A percentile compares a stretch with the other conserved stretches of the same genome.
Conservation (phyloP, 2,329 filamentous ascomycete genomes). For the Aureobasidium lini region DNA sequence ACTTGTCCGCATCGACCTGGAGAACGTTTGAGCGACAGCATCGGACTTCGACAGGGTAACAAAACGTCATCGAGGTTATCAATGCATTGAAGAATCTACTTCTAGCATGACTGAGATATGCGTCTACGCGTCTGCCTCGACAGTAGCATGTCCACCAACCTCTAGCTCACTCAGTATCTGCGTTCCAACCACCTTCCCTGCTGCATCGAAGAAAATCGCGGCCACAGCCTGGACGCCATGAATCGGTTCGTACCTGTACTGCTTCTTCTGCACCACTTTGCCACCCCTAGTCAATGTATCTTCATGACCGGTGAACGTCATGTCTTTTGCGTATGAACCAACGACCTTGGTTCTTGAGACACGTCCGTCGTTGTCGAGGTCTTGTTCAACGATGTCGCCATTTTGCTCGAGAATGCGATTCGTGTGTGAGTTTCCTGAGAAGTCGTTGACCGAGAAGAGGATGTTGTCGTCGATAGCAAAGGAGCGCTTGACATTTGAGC, state of each 20-base stretch:
- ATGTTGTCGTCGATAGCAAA: conserved; percentile 51
- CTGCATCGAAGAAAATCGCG: conserved; percentile 18
- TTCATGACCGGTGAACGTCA: conserved; percentile 42
- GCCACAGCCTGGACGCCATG: conserved; percentile 20
- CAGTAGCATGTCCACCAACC: conserved; percentile 12
- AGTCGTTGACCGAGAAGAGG: conserved; percentile 55
- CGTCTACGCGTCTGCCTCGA: background rate
- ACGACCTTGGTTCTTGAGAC: conserved; percentile 44
- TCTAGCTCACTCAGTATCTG: conserved; percentile 16
- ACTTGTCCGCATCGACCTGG: no score
- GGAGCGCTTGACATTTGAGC: conserved; percentile 22
- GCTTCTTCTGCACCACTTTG: conserved; percentile 18
- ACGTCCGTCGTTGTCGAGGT: conserved; percentile 40
- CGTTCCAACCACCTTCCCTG: conserved; percentile 15
- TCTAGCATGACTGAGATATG: no score
- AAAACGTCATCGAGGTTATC: no score
- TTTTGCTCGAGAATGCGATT: conserved; percentile 50
- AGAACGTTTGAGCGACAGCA: no score
- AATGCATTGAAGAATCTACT: no score
- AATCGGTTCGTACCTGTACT: conserved; percentile 23
- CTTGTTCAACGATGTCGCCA: conserved; percentile 56
- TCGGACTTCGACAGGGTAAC: no score
- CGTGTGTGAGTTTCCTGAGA: conserved; percentile 42
- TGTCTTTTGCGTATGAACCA: conserved; percentile 51
- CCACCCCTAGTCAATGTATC: conserved; percentile 19